These are phyloP conservation scores for Caulochytrium protostelioides DNA, from an alignment of 371 early-diverging fungal species.

Conservation along the genomic window DNA sequence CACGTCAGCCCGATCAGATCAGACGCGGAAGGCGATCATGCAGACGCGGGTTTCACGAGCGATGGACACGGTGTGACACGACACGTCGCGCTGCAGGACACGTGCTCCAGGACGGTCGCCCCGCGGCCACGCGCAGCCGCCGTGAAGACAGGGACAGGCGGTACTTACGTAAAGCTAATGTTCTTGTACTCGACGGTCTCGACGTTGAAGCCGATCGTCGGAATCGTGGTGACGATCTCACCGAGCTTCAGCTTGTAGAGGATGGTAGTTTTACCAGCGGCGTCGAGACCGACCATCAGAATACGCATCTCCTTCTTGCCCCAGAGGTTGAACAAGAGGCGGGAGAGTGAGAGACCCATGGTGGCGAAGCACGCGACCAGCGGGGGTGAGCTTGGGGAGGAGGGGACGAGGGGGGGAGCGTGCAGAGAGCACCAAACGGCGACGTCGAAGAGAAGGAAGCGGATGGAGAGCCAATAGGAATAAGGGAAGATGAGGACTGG, in stretches of 20 bases:
- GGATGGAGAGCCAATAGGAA: neutral
- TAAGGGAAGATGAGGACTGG: neutral
- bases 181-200: constrained; percentile 94
- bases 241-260: constrained; percentile 74
- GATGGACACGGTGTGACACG: neutral
- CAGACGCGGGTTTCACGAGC: too few relatives aligned
- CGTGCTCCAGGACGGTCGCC: too few relatives aligned
- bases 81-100: too few relatives aligned
- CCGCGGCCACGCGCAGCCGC: neutral
- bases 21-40: too few relatives aligned
- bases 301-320: constrained; percentile 33
- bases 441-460: neutral
- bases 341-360: constrained; percentile 33
- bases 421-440: neutral
- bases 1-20: too few relatives aligned
- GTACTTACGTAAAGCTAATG: constrained; percentile 65
- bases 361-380: neutral
- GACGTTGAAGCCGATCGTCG: constrained; percentile 95
- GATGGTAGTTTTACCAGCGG: constrained; percentile 53
- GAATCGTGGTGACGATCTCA: constrained; percentile 95
- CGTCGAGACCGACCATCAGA: constrained; percentile 49
- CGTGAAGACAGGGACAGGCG: neutral
- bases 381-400: neutral
- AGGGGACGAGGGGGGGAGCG: neutral
- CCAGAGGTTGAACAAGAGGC: constrained; percentile 21